phyloP scores from a whole-genome alignment of 208 protist species.

The Crithidia sp. region DNA sequence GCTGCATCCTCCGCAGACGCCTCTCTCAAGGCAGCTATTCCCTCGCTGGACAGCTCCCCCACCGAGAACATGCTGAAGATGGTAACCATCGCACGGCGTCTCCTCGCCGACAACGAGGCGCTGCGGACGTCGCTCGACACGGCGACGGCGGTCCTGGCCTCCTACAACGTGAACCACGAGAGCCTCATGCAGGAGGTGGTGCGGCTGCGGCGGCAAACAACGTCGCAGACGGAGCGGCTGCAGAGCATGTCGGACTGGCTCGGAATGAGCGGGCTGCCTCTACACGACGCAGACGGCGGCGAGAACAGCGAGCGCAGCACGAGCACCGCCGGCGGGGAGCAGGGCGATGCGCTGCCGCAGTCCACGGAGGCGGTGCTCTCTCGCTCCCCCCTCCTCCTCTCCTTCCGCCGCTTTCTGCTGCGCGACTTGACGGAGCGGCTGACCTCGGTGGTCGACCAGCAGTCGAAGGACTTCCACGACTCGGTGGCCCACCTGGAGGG shows the following conservation, averaged over 20 bases:
- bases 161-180: conserved; percentile 10
- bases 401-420: conserved; percentile 70
- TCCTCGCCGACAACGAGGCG: conserved; percentile 36
- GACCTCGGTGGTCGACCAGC: conserved; percentile 44
- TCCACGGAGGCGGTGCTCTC: conserved; percentile 48
- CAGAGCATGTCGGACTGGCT: conserved; percentile 25
- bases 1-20: neutral
- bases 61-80: conserved; percentile 37
- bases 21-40: conserved; percentile 2
- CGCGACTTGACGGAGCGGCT: conserved; percentile 74
- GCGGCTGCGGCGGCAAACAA: conserved; percentile 22
- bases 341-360: conserved; percentile 7
- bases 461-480: conserved; percentile 60
- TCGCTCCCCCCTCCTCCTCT: conserved; percentile 69
- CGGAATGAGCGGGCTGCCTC: conserved; percentile 10
- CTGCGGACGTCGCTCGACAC: conserved; percentile 25
- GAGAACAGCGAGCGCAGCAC: neutral
- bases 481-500: conserved; percentile 44
- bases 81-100: conserved; percentile 31
- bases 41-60: neutral
- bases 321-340: neutral
- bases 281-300: neutral
- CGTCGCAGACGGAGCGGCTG: conserved; percentile 21
- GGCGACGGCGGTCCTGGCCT: conserved; percentile 13
- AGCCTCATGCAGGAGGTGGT: conserved; percentile 27